These are phyloP conservation scores for Leccinum aurantiacum DNA, from an alignment of 768 basidiomycete species.

Conservation along the genomic window DNA sequence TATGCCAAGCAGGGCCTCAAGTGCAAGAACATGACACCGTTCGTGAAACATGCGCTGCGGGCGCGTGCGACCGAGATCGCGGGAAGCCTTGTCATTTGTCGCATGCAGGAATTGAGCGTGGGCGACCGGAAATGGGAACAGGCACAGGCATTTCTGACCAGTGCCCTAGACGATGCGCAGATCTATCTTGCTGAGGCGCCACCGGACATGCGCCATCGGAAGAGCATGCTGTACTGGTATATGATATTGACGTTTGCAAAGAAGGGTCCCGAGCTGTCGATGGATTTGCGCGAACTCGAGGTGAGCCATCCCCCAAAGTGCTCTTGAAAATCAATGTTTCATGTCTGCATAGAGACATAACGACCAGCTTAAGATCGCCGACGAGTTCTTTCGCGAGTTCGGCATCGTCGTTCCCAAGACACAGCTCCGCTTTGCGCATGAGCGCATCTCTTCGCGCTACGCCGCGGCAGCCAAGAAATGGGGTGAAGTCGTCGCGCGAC, in stretches of 20 bases:
- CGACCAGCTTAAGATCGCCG: slow-evolving; percentile 46
- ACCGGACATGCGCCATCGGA: slow-evolving; percentile 60
- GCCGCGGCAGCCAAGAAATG: slow-evolving; percentile 47
- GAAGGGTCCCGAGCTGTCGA: slow-evolving; percentile 47
- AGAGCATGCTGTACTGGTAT: slow-evolving; percentile 57
- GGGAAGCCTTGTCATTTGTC: slow-evolving; percentile 49
- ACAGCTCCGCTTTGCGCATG: slow-evolving; percentile 49
- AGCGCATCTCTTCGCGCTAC: slow-evolving; percentile 48
- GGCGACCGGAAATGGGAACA: slow-evolving; percentile 51
- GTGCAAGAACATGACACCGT: slow-evolving; percentile 52
- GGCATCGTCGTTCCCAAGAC: slow-evolving; percentile 48
- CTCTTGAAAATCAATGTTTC: neutral
- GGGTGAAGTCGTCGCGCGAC: slow-evolving; percentile 39
- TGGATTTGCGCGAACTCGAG: slow-evolving; percentile 49
- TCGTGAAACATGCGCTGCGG: slow-evolving; percentile 55
- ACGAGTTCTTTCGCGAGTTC: slow-evolving; percentile 49
- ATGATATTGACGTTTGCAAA: slow-evolving; percentile 51
- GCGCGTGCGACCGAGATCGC: slow-evolving; percentile 62
- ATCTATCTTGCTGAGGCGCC: slow-evolving; percentile 53
- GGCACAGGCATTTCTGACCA: slow-evolving; percentile 59
- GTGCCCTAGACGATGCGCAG: slow-evolving; percentile 60
- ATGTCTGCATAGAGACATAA: slow-evolving; percentile 32
- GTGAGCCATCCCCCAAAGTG: slow-evolving; percentile 30
- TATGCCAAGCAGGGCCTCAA: slow-evolving; percentile 65
- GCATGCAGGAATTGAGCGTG: slow-evolving; percentile 41